Percentiles rank a stretch among this genome's conserved stretches.
phyloP scores from a whole-genome alignment of 2,329 filamentous ascomycete species.

The Hymenoscyphus fraxineus region DNA sequence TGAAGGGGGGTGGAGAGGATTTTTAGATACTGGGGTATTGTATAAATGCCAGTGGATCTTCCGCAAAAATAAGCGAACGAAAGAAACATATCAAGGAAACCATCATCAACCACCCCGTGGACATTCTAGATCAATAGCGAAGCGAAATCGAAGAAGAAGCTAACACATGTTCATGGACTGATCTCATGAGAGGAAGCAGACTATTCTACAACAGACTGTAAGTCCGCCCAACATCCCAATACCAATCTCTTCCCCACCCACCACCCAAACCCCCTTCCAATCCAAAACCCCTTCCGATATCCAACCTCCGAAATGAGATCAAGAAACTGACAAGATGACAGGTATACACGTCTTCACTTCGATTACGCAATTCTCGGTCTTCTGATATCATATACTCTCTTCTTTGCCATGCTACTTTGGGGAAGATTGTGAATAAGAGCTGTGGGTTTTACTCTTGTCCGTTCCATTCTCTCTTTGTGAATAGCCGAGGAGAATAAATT shows the following conservation, averaged over 20 bases:
- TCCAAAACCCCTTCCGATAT: neutral
- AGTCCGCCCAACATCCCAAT: neutral
- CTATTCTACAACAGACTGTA: conserved; percentile 9
- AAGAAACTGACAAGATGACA: neutral
- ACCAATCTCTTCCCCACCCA: neutral
- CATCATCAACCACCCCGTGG: neutral
- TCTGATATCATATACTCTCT: neutral
- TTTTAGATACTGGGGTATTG: neutral
- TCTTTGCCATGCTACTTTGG: neutral
- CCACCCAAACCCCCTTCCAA: neutral
- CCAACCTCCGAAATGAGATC: neutral
- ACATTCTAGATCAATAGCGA: neutral
- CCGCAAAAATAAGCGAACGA: neutral
- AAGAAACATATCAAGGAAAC: neutral
- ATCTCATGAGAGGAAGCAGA: conserved; percentile 9
- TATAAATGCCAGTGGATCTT: neutral
- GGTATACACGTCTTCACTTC: conserved; percentile 5
- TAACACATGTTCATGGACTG: neutral
- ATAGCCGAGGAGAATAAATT: no score
- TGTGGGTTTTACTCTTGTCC: neutral
- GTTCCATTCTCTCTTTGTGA: neutral
- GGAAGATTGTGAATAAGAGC: neutral
- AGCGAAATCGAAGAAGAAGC: neutral
- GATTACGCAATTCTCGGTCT: conserved; percentile 7
- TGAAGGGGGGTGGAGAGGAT: neutral